Conservation (phyloP, 73 alveolate species). For the Paramecium tetraurelia region DNA sequence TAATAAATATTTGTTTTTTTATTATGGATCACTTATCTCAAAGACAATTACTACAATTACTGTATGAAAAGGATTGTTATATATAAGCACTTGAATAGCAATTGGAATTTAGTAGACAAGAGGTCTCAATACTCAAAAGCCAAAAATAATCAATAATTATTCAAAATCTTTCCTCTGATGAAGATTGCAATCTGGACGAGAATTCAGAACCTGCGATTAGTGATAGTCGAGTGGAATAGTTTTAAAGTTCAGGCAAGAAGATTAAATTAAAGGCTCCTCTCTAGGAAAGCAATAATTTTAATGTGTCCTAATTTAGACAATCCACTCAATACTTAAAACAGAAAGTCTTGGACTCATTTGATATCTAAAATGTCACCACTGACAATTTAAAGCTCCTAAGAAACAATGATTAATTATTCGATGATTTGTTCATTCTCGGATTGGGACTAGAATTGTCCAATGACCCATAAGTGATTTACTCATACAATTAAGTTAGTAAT, state of each 20-base stretch:
- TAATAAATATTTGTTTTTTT: background rate
- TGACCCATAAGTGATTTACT: background rate
- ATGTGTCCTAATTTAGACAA: background rate
- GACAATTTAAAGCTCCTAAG: background rate
- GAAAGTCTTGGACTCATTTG: slow-evolving; percentile 12
- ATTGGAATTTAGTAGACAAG: background rate
- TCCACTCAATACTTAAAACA: background rate
- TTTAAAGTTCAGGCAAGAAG: slow-evolving; percentile 13
- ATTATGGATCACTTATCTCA: background rate
- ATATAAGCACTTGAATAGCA: slow-evolving; percentile 35
- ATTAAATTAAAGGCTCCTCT: background rate
- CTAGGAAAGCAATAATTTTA: background rate
- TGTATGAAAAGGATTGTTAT: slow-evolving; percentile 44
- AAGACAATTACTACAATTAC: background rate
- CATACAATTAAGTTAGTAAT: background rate
- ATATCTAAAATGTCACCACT: background rate
- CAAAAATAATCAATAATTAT: background rate
- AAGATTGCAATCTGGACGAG: background rate
- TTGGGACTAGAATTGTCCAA: background rate
- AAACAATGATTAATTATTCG: background rate
- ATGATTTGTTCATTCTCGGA: background rate
- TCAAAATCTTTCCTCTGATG: background rate
- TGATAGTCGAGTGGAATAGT: background rate
- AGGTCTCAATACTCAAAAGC: background rate
- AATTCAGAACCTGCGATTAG: slow-evolving; percentile 8